Evolutionary conservation across 2,329 filamentous ascomycete species (phyloP).

Genomic region (Venturia carpophila): DNA sequence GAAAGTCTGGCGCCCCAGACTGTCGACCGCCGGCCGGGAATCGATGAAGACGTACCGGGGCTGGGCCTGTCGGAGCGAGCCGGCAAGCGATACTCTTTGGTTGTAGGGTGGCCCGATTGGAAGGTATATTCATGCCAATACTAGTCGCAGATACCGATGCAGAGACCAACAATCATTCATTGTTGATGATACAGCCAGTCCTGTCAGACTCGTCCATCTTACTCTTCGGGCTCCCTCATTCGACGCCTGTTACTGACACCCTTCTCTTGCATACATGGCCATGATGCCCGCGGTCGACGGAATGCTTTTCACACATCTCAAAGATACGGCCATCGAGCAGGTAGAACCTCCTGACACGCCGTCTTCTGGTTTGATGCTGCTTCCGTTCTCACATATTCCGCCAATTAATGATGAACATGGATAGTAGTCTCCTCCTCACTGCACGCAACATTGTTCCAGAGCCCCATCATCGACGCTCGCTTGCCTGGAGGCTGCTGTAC

Average conservation of each 20-base stretch:
- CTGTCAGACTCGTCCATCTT: too few species aligned
- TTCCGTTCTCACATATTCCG: background rate
- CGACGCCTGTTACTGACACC: too few species aligned
- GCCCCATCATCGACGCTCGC: background rate
- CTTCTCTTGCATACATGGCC: too few species aligned
- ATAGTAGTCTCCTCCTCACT: background rate
- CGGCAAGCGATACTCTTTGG: too few species aligned
- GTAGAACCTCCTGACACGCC: background rate
- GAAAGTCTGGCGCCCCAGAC: background rate
- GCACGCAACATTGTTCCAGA: background rate
- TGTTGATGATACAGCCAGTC: too few species aligned
- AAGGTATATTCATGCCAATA: too few species aligned
- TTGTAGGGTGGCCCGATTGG: too few species aligned
- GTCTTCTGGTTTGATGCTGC: background rate
- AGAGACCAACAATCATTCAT: too few species aligned
- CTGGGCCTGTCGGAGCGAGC: background rate
- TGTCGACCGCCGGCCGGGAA: background rate
- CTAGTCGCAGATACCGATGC: too few species aligned
- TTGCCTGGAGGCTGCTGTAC: background rate
- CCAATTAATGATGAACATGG: background rate
- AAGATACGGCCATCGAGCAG: background rate
- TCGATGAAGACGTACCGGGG: background rate
- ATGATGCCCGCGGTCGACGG: background rate
- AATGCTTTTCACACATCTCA: background rate
- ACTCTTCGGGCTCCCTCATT: too few species aligned